Base-by-base conservation (phyloP, 768 basidiomycete genomes). In the Amylocystis lapponica region DNA sequence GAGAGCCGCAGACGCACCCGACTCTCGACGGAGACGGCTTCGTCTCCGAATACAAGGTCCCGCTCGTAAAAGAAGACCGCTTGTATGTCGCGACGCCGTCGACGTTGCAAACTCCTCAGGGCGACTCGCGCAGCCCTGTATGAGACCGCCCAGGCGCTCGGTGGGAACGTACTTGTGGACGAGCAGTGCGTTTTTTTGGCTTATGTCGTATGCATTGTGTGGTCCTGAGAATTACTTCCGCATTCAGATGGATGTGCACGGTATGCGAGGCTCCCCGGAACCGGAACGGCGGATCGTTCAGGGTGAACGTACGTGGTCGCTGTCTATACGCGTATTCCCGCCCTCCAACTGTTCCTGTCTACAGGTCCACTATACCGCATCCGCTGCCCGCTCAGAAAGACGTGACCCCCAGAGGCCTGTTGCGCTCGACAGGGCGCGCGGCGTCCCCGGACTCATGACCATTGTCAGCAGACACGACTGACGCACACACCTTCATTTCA, bases 391-490 rank as follows among this genome's bases (percentile, higher is more conserved):
- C 39, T 77, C 79, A 3, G 55, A 62, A 7, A 51, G 51, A 2
- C 61, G 66, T 3, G 83, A 88, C 59, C 77, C 83, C 12, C 72
- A 72, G 52, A 69, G 67, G 20, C 83, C 83, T 1, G 75, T 86
- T 20, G 76, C 76, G 1, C 57, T 86, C 36, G 76, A 83, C 45
- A 70, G 74, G 46, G 78, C 74, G 37, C 72, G 66, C 50, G 71
- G 74, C 49, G 70, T 88, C 5, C 80, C 81, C 2, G 86, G 86
- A 8, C 70, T 86, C 23, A 89, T 88, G 86, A 86, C 82, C 29
- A 75, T 87, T 56, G 20, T 81, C 38, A 65, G 64, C 36, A 69
- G 79, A 21, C 38, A 51, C 29, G 51, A 53, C 36, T n/a, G n/a
- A n/a, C n/a, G n/a, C n/a, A n/a, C n/a, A n/a, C n/a, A n/a, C n/a